These are phyloP conservation scores for Botryotinia narcissicola DNA, from an alignment of 2,329 filamentous ascomycete species.

Conservation along the genomic window DNA sequence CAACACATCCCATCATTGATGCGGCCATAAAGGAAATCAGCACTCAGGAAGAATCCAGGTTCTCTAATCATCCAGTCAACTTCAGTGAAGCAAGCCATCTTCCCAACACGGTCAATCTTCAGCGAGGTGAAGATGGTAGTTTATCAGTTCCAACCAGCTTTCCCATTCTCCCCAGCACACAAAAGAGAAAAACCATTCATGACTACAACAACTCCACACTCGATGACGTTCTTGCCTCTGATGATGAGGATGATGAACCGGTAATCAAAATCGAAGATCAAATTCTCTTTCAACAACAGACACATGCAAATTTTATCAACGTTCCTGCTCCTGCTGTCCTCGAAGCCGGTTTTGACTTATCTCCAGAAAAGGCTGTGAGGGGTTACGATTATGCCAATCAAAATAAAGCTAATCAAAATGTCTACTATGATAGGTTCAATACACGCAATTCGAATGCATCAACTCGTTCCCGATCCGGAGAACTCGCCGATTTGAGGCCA, in stretches of 20 bases:
- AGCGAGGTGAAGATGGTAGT: background rate
- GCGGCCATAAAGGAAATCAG: background rate
- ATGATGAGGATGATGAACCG: background rate
- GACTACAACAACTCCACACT: background rate
- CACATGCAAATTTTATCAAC: constrained; percentile 23
- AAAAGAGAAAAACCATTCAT: background rate
- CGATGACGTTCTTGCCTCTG: background rate
- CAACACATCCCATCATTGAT: background rate
- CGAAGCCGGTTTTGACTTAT: constrained; percentile 27
- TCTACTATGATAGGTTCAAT: background rate
- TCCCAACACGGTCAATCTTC: background rate
- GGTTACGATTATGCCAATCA: constrained; percentile 26
- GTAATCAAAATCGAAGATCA: constrained; percentile 4
- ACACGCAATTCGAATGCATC: background rate
- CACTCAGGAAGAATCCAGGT: background rate
- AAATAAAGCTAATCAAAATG: background rate
- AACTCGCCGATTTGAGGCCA: background rate
- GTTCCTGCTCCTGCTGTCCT: constrained; percentile 27
- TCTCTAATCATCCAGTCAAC: background rate
- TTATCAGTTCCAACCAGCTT: background rate
- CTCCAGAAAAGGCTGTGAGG: constrained; percentile 17
- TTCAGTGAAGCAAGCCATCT: background rate
- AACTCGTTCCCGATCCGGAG: background rate
- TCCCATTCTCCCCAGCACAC: too few relatives aligned
- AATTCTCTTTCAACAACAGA: constrained; percentile 11